phyloP scores from a whole-genome alignment of 202 grass and related monocot genomes.

The Brachypodium distachyon region DNA sequence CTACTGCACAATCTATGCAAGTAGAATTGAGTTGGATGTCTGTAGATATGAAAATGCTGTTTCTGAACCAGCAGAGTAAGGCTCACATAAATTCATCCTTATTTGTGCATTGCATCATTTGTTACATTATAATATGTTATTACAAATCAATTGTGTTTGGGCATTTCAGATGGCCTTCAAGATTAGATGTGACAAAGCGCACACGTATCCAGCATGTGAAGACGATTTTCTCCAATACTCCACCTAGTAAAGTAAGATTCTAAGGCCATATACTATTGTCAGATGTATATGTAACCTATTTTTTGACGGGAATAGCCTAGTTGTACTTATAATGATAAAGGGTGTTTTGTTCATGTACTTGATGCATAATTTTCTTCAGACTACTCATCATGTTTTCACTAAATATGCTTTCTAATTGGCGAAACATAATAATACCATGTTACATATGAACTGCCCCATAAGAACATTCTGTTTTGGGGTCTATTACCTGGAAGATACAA shows the following conservation, averaged over 20 bases:
- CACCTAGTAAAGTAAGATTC: constrained; percentile 71
- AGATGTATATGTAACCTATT: constrained; percentile 9
- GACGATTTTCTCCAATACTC: constrained; percentile 74
- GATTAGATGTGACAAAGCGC: constrained; percentile 90
- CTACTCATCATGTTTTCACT: not conserved
- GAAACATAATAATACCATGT: not conserved
- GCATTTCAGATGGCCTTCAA: constrained; percentile 70
- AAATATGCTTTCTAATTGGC: not conserved
- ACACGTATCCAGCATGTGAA: constrained; percentile 74
- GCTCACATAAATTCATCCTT: constrained; percentile 13
- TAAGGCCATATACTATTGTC: constrained; percentile 1
- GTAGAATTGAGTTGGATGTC: constrained; percentile 60
- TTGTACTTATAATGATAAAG: constrained; percentile 5
- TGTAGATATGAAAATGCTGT: constrained; percentile 66
- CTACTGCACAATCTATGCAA: constrained; percentile 83
- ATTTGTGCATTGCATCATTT: not conserved
- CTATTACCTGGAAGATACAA: not conserved
- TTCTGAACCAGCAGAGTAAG: constrained; percentile 90
- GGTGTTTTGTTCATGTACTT: not conserved
- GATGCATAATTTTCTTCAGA: not conserved
- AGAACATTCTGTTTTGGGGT: constrained; percentile 9
- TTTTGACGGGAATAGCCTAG: no score
- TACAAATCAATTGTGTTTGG: not conserved
- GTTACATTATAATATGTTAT: not conserved
- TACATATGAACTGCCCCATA: constrained; percentile 4